Evolutionary conservation across 495 filamentous ascomycete genomes (phyloP).

Genomic region (Neurospora sp.): DNA sequence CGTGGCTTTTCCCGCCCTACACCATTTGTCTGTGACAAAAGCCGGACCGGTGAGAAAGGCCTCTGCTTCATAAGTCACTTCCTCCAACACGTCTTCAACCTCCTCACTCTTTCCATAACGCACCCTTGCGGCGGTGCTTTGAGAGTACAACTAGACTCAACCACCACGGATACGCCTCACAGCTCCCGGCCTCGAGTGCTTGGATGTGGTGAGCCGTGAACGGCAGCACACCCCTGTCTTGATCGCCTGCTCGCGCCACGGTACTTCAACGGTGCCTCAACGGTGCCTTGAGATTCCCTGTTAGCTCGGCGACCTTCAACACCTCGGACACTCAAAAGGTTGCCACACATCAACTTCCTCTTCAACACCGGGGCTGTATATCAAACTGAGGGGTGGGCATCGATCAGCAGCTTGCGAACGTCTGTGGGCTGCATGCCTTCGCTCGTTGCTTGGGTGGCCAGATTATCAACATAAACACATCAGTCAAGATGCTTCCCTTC

Average conservation of each 20-base stretch:
- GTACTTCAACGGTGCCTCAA: not conserved
- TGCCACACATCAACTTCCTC: not conserved
- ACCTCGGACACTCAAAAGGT: not conserved
- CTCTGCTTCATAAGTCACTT: not conserved
- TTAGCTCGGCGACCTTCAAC: not conserved
- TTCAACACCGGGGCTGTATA: not conserved
- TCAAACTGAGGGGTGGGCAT: not conserved
- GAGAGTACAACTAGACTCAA: not conserved
- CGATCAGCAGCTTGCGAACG: not conserved
- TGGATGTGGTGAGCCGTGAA: not conserved
- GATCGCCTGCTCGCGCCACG: not conserved
- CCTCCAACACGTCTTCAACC: not conserved
- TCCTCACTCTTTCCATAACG: not conserved
- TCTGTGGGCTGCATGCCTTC: not conserved
- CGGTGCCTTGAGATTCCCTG: not conserved
- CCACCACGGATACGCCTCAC: not conserved
- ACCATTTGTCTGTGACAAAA: not conserved
- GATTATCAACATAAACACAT: constrained; percentile 1
- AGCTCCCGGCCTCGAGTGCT: not conserved
- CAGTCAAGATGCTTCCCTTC: constrained; percentile 27
- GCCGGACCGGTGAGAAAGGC: not conserved
- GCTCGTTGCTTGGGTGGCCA: not conserved
- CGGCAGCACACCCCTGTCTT: not conserved
- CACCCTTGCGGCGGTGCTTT: not conserved
- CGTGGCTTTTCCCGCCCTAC: not conserved